Evolutionary conservation across 495 filamentous ascomycete genomes (phyloP).

Genomic region (Clohesyomyces aquaticus): DNA sequence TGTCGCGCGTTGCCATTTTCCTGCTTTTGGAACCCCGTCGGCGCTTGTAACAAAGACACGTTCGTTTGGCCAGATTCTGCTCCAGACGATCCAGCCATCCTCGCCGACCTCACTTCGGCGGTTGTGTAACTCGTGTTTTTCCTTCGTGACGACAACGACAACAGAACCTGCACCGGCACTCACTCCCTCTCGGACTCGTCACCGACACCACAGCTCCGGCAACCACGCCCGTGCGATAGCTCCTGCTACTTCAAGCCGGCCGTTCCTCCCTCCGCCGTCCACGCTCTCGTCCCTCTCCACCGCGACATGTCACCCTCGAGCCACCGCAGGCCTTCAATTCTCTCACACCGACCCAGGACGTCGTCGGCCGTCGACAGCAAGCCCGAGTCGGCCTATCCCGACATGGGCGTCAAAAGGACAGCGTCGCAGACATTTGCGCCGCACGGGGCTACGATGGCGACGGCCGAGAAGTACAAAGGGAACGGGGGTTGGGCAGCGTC

Average conservation of each 20-base stretch:
- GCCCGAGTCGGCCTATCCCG: conserved; percentile 2
- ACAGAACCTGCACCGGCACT: no score
- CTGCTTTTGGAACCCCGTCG: no score
- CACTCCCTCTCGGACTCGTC: no score
- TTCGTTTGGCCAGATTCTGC: no score
- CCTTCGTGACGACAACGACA: no score
- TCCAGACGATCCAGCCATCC: no score
- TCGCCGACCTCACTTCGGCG: no score
- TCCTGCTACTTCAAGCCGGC: neutral
- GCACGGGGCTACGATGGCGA: conserved; percentile 24
- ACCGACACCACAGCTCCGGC: no score
- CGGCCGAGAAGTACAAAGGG: conserved; percentile 4
- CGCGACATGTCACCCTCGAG: conserved; percentile 15
- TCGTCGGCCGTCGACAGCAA: conserved; percentile 36
- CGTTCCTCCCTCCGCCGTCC: neutral
- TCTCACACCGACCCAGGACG: conserved; percentile 36
- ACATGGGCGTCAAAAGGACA: conserved; percentile 38
- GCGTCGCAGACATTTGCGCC: conserved; percentile 38
- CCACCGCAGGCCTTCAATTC: conserved; percentile 29
- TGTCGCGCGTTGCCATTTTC: no score
- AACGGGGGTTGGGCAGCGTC: conserved; percentile 13
- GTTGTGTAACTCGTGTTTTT: no score
- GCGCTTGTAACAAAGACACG: no score
- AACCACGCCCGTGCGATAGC: neutral
- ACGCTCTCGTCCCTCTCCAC: neutral